phyloP scores from a whole-genome alignment of 345 rosid species.

The Sonneratia alba region DNA sequence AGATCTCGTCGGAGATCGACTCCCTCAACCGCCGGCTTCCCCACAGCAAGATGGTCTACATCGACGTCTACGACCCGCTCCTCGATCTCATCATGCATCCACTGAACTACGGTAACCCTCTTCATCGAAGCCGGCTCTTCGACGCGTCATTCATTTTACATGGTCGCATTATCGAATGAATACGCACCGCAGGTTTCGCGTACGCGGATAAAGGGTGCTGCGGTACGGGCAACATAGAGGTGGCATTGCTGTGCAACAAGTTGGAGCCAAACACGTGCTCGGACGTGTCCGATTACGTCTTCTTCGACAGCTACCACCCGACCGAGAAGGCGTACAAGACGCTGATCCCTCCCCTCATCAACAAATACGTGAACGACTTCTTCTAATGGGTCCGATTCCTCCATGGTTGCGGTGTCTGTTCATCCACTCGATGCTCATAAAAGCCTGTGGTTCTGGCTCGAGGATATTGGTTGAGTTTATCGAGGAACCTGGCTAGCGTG shows the following conservation, averaged over 20 bases:
- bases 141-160: no score
- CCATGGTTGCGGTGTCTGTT: neutral
- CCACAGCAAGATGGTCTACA: conserved; percentile 22
- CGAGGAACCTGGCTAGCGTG: no score
- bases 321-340: conserved; percentile 47
- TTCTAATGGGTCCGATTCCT: conserved; percentile 24
- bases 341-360: conserved; percentile 12
- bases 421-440: neutral
- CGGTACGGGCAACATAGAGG: conserved; percentile 38
- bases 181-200: conserved; percentile 19
- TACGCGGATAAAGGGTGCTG: conserved; percentile 47
- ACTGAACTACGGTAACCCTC: conserved; percentile 20
- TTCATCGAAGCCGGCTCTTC: neutral
- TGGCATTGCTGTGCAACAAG: conserved; percentile 33
- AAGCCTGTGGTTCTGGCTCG: no score
- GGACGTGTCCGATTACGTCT: conserved; percentile 34
- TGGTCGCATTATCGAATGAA: neutral
- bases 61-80: conserved; percentile 36
- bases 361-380: conserved; percentile 12
- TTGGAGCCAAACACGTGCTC: conserved; percentile 26
- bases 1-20: conserved; percentile 15
- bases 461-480: no score
- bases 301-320: conserved; percentile 75
- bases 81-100: conserved; percentile 32
- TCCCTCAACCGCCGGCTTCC: conserved; percentile 18